Conservation (phyloP, 257 asterid species). For the Jacaranda mimosifolia region DNA sequence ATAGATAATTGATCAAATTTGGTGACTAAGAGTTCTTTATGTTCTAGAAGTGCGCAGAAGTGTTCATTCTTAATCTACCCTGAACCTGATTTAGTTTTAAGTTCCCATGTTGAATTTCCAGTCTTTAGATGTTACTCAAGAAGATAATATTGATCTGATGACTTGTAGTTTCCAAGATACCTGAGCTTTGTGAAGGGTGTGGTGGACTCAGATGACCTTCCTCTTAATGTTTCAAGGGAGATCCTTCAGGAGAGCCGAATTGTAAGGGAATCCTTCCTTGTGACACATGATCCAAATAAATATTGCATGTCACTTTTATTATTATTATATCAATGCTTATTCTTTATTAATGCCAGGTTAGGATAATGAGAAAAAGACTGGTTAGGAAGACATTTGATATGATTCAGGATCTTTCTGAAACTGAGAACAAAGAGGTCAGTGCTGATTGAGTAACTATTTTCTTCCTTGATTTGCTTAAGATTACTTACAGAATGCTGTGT, state of each 20-base stretch:
- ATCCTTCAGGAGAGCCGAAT: slow-evolving; percentile 83
- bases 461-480: not conserved
- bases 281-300: not conserved
- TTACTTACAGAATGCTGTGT: not conserved
- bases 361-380: slow-evolving; percentile 79
- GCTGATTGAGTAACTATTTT: not conserved
- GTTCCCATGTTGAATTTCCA: not conserved
- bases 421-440: slow-evolving; percentile 67
- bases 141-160: slow-evolving; percentile 14
- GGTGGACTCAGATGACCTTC: slow-evolving; percentile 79
- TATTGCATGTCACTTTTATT: not conserved
- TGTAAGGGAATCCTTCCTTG: slow-evolving; percentile 47
- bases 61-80: not conserved
- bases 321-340: not conserved
- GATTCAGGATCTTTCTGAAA: slow-evolving; percentile 77
- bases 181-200: slow-evolving; percentile 79
- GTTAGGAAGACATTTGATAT: slow-evolving; percentile 80
- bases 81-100: not conserved
- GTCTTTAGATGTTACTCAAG: not conserved
- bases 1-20: no score
- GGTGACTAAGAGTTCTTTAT: not conserved
- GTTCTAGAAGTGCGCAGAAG: not conserved
- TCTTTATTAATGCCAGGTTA: slow-evolving; percentile 49
- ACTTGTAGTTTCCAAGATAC: slow-evolving; percentile 76
- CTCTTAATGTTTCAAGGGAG: slow-evolving; percentile 75